These are phyloP conservation scores for Gossypium raimondii DNA, from an alignment of 345 rosid genomes.

Conservation along the genomic window DNA sequence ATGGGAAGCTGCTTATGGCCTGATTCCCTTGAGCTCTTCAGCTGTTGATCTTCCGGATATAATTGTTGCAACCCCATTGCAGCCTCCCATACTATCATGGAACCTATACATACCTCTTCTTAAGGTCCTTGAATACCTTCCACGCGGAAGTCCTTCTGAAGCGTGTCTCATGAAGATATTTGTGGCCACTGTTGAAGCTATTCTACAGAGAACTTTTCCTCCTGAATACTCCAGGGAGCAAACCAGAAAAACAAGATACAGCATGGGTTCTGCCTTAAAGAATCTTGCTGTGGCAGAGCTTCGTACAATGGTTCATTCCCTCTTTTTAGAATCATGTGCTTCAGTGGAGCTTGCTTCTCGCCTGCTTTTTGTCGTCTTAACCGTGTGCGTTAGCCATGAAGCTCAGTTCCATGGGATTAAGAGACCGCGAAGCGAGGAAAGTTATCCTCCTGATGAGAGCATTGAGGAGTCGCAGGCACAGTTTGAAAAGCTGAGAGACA, in stretches of 20 bases:
- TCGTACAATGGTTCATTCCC: constrained; percentile 95
- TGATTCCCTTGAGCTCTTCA: constrained; percentile 91
- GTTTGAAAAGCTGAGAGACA: constrained; percentile 36
- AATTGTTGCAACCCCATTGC: constrained; percentile 86
- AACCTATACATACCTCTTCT: constrained; percentile 93
- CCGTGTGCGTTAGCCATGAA: constrained; percentile 95
- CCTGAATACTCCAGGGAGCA: constrained; percentile 53
- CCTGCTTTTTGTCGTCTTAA: constrained; percentile 84
- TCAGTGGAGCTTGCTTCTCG: constrained; percentile 93
- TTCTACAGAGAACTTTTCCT: constrained; percentile 84
- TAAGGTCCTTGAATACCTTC: constrained; percentile 96
- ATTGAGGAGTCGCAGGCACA: constrained; percentile 32
- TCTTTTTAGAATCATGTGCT: constrained; percentile 85
- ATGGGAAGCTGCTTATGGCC: constrained; percentile 99
- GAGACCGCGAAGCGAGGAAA: constrained; percentile 59
- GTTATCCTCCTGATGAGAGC: constrained; percentile 33
- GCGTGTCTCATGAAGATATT: constrained; percentile 97
- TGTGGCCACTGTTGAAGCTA: constrained; percentile 92
- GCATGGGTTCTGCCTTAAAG: constrained; percentile 66
- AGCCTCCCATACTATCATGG: constrained; percentile 91
- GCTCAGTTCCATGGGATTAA: constrained; percentile 78
- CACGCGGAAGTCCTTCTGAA: constrained; percentile 96
- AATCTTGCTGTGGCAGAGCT: constrained; percentile 94
- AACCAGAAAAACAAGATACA: constrained; percentile 46
- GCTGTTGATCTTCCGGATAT: constrained; percentile 98